These are phyloP conservation scores for Ganoderma sinense DNA, from an alignment of 1,284 basidiomycete species.

Conservation along the genomic window DNA sequence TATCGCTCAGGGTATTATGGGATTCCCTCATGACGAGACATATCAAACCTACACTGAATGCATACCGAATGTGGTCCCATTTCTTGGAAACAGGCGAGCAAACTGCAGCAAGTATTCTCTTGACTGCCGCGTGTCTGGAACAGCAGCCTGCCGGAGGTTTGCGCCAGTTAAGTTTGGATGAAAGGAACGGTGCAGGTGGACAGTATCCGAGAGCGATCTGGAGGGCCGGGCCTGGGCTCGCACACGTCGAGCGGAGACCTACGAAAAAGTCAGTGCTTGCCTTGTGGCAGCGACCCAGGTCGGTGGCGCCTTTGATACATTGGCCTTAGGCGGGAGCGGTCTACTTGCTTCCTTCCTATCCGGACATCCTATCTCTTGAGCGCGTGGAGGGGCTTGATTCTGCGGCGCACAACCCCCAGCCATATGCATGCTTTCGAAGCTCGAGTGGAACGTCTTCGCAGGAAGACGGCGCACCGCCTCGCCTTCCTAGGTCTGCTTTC, in stretches of 20 bases:
- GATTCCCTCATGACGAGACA: neutral
- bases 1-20: neutral
- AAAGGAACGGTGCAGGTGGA: neutral
- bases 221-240: constrained; percentile 14
- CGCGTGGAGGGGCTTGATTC: constrained; percentile 9
- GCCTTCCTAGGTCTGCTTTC: neutral
- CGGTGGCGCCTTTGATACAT: constrained; percentile 8
- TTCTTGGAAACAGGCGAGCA: neutral
- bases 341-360: constrained; percentile 11
- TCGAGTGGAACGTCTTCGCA: neutral
- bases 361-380: constrained; percentile 21
- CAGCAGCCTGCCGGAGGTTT: neutral
- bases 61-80: neutral
- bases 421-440: constrained; percentile 3
- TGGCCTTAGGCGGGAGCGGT: neutral
- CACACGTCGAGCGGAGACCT: constrained; percentile 4
- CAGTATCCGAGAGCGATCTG: neutral
- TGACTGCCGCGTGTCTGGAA: neutral
- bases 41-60: neutral
- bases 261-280: neutral
- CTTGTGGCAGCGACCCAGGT: constrained; percentile 4
- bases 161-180: neutral
- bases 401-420: constrained; percentile 13
- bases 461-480: neutral
- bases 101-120: neutral